Evolutionary conservation across 1,284 basidiomycete genomes (phyloP).

Genomic region (Rhodotorula sp.): DNA sequence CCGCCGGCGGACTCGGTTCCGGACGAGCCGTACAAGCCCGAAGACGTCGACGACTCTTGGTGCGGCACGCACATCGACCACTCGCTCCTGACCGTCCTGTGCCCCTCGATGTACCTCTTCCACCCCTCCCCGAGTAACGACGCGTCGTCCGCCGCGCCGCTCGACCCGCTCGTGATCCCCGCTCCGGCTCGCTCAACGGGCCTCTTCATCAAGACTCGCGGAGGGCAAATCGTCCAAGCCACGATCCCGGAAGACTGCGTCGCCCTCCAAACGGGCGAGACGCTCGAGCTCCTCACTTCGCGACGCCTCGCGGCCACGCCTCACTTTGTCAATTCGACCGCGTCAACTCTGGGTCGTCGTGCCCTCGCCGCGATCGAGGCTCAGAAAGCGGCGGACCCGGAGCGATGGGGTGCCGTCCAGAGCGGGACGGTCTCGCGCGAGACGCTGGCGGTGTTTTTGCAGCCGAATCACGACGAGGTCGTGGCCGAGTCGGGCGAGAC

Average conservation of each 20-base stretch:
- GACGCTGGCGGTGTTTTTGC: constrained; percentile 71
- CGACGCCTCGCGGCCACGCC: constrained; percentile 78
- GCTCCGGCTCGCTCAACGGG: constrained; percentile 74
- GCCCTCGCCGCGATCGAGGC: constrained; percentile 36
- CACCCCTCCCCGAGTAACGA: constrained; percentile 45
- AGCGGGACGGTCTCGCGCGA: constrained; percentile 60
- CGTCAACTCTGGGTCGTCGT: constrained; percentile 9
- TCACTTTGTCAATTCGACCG: constrained; percentile 70
- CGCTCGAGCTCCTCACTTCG: constrained; percentile 78
- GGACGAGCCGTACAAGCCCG: constrained; percentile 4
- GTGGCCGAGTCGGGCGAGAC: constrained; percentile 66
- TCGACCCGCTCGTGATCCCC: constrained; percentile 54
- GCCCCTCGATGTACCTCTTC: constrained; percentile 73
- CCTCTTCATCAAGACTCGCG: constrained; percentile 82
- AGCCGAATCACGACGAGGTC: constrained; percentile 71
- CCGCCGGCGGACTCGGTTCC: constrained; percentile 12
- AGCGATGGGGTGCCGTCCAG: constrained; percentile 61
- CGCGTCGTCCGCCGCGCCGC: neutral
- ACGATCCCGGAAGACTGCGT: constrained; percentile 72
- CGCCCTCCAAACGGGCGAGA: constrained; percentile 92
- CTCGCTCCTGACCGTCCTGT: constrained; percentile 82
- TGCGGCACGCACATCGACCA: constrained; percentile 61
- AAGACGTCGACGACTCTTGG: constrained; percentile 28
- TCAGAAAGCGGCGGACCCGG: constrained; percentile 48
- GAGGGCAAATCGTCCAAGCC: constrained; percentile 69